Evolutionary conservation across 495 filamentous ascomycete genomes (phyloP).

Genomic region (Penicillium steckii): DNA sequence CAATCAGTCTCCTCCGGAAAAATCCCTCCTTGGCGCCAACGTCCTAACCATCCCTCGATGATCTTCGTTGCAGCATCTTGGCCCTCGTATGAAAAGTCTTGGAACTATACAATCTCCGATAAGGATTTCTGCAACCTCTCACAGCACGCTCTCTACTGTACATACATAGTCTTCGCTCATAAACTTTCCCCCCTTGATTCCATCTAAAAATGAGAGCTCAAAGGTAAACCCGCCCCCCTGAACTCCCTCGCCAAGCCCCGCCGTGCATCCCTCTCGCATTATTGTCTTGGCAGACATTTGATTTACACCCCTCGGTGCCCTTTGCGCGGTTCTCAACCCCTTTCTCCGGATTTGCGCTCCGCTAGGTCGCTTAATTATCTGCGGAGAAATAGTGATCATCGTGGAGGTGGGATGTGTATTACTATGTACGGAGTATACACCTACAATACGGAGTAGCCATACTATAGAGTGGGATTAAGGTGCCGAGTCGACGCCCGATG

Average conservation of each 20-base stretch:
- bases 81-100: background rate
- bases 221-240: slow-evolving; percentile 8
- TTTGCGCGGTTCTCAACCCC: background rate
- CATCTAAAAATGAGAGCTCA: slow-evolving; percentile 2
- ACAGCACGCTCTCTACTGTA: too few species aligned
- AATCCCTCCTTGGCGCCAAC: slow-evolving; percentile 18
- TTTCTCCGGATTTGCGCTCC: slow-evolving; percentile 1
- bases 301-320: slow-evolving; percentile 2
- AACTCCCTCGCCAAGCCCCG: slow-evolving; percentile 29
- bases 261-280: slow-evolving; percentile 35
- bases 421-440: too few species aligned
- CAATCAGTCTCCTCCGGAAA: too few species aligned
- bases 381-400: too few species aligned
- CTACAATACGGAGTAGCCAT: too few species aligned
- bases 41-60: background rate
- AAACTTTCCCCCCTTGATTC: slow-evolving; percentile 15
- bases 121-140: background rate
- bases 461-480: too few species aligned
- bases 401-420: too few species aligned
- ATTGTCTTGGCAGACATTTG: slow-evolving; percentile 28
- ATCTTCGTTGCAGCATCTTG: slow-evolving; percentile 15
- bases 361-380: too few species aligned
- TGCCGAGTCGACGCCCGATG: background rate
- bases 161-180: background rate
- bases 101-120: background rate